These are phyloP conservation scores for Bipolaris oryzae DNA, from an alignment of 2,329 filamentous ascomycete species.

Conservation along the genomic window DNA sequence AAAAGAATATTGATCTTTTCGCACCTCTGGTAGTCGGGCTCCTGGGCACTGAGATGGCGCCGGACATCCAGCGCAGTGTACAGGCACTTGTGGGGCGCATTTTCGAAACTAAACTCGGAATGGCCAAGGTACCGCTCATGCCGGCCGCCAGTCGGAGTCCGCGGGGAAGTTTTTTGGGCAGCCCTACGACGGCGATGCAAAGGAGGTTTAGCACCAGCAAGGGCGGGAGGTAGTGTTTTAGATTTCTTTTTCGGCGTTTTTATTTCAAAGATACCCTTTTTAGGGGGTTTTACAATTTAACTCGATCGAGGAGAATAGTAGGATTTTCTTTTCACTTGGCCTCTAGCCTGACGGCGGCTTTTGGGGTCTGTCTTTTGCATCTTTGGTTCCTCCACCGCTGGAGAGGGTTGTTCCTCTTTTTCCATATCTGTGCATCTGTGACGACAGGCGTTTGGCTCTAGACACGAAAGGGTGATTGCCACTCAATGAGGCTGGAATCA, in stretches of 20 bases:
- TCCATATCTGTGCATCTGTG: not conserved
- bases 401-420: not conserved
- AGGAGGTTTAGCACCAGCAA: constrained; percentile 16
- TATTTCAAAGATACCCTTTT: not conserved
- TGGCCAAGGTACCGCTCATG: constrained; percentile 33
- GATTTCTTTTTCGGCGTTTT: not conserved
- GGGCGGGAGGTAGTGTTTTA: constrained; percentile 11
- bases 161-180: constrained; percentile 28
- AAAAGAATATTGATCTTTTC: constrained; percentile 78
- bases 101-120: constrained; percentile 64
- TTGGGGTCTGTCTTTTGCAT: not conserved
- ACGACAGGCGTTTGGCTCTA: not conserved
- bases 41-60: constrained; percentile 77
- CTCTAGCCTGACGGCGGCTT: not conserved
- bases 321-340: not conserved
- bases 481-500: not conserved
- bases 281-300: not conserved
- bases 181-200: constrained; percentile 20
- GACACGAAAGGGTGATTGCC: not conserved
- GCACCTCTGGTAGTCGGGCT: constrained; percentile 86
- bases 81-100: constrained; percentile 79
- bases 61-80: constrained; percentile 78
- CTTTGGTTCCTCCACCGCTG: not conserved
- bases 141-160: constrained; percentile 27
- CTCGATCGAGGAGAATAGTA: not conserved